phyloP scores from a whole-genome alignment of 179 eudicot species.

The Beta lomatogona region DNA sequence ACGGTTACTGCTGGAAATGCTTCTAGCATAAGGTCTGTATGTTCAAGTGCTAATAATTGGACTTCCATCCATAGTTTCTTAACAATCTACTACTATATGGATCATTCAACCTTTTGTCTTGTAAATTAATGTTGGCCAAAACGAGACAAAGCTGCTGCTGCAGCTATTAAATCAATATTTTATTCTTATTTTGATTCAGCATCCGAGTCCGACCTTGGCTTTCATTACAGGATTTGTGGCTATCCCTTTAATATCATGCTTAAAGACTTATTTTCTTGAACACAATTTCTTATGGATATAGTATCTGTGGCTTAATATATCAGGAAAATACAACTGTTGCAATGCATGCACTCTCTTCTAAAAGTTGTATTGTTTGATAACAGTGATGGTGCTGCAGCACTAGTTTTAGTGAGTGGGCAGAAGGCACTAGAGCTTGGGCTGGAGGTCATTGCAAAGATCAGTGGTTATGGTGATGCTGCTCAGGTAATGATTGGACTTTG shows the following conservation, averaged over 20 bases:
- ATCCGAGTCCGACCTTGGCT: not conserved
- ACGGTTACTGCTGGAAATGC: slow-evolving; percentile 62
- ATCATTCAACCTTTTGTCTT: not conserved
- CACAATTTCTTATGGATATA: not conserved
- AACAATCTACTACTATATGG: not conserved
- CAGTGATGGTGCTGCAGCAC: slow-evolving; percentile 61
- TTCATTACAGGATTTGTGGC: not conserved
- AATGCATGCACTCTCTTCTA: slow-evolving; percentile 3
- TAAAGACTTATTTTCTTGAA: not conserved
- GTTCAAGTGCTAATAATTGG: not conserved
- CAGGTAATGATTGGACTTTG: slow-evolving; percentile 35
- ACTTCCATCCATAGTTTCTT: not conserved
- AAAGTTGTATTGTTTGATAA: slow-evolving; percentile 17
- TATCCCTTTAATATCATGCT: not conserved
- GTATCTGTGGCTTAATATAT: not conserved
- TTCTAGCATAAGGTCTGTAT: slow-evolving; percentile 49
- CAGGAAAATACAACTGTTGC: not conserved
- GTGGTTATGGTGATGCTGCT: slow-evolving; percentile 56
- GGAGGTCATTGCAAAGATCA: slow-evolving; percentile 51
- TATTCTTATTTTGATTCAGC: not conserved
- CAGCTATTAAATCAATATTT: not conserved
- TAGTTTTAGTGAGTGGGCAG: slow-evolving; percentile 54
- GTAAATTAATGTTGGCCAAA: not conserved
- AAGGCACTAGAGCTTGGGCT: slow-evolving; percentile 52
- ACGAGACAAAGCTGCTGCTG: not conserved